These are phyloP conservation scores for Lactarius akahatsu DNA, from an alignment of 768 basidiomycete genomes.

Conservation along the genomic window DNA sequence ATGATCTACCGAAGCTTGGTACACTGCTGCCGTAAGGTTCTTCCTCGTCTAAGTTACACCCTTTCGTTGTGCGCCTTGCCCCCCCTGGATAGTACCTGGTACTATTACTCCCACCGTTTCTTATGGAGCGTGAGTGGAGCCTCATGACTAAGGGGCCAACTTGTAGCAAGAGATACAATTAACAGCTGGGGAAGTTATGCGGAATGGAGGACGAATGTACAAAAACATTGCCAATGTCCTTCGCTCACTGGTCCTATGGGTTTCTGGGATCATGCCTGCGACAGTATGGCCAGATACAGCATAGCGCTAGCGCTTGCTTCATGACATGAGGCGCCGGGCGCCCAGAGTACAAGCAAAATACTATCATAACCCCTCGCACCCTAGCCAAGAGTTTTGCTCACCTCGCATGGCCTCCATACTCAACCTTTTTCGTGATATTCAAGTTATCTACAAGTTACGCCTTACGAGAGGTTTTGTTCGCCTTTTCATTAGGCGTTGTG, in stretches of 20 bases:
- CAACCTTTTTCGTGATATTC: background rate
- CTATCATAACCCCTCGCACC: background rate
- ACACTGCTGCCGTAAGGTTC: no score
- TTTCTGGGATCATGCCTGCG: background rate
- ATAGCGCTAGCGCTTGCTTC: background rate
- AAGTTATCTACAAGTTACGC: slow-evolving; percentile 6
- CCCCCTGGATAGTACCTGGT: background rate
- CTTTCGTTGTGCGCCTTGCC: background rate
- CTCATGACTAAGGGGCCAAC: background rate
- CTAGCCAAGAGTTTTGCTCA: background rate
- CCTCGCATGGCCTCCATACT: slow-evolving; percentile 9
- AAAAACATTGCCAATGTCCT: background rate
- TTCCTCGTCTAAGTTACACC: no score
- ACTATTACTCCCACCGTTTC: no score
- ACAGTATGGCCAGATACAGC: background rate
- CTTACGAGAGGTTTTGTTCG: background rate
- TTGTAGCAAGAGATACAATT: background rate
- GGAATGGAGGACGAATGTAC: background rate
- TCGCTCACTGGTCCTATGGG: background rate
- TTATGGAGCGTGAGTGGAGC: background rate
- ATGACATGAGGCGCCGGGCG: slow-evolving; percentile 2
- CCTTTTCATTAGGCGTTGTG: background rate
- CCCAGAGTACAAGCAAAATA: background rate
- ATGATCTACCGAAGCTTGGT: no score
- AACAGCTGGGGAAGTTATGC: background rate